Evolutionary conservation across 2,329 filamentous ascomycete genomes (phyloP).

Genomic region (Neopestalotiopsis rosae): DNA sequence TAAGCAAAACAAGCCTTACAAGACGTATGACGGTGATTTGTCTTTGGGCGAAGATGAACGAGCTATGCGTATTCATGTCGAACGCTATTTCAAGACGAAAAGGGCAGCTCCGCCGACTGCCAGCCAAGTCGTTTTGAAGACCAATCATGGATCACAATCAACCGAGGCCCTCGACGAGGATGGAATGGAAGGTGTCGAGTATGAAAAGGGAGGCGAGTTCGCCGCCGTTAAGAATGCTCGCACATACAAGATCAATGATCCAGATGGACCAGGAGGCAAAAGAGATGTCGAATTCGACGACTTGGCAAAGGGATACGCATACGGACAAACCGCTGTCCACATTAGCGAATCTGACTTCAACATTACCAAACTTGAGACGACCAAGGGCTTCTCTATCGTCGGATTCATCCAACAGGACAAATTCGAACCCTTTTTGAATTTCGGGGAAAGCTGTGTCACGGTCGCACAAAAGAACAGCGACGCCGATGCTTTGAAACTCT

Average conservation of each 20-base stretch:
- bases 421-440: slow-evolving; percentile 84
- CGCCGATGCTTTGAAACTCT: slow-evolving; percentile 83
- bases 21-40: slow-evolving; percentile 79
- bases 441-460: slow-evolving; percentile 81
- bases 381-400: slow-evolving; percentile 77
- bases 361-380: slow-evolving; percentile 84
- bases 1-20: slow-evolving; percentile 77
- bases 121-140: slow-evolving; percentile 72
- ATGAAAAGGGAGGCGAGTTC: slow-evolving; percentile 51
- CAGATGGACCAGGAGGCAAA: slow-evolving; percentile 77
- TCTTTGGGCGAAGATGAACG: slow-evolving; percentile 82
- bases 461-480: slow-evolving; percentile 79
- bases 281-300: slow-evolving; percentile 81
- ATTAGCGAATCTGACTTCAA: slow-evolving; percentile 87
- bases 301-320: slow-evolving; percentile 91
- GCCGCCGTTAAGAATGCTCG: slow-evolving; percentile 77
- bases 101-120: slow-evolving; percentile 76
- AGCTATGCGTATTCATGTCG: slow-evolving; percentile 82
- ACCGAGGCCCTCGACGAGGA: slow-evolving; percentile 54
- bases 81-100: slow-evolving; percentile 89
- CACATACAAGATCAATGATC: slow-evolving; percentile 81
- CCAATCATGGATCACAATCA: slow-evolving; percentile 56
- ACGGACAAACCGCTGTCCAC: slow-evolving; percentile 88
- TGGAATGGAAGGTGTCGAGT: slow-evolving; percentile 54
- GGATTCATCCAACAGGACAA: slow-evolving; percentile 81